A percentile compares a stretch with the other conserved stretches of the same genome.
Conservation (phyloP, 352 stramenopile genomes). For the Pythium grandisporangium region DNA sequence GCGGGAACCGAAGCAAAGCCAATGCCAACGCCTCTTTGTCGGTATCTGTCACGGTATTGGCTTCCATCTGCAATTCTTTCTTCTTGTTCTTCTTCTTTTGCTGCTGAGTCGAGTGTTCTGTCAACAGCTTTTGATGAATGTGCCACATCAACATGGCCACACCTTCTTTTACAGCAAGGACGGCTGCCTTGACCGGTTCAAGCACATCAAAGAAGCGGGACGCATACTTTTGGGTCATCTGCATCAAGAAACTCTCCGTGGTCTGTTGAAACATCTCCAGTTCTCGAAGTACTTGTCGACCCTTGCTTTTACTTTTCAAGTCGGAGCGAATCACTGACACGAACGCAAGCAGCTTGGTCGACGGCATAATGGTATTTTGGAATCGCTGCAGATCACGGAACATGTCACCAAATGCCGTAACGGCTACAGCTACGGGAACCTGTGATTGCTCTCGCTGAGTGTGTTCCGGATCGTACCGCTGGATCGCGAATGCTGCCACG, state of each 20-base stretch:
- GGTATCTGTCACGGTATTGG: constrained; percentile 25
- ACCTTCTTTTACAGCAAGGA: constrained; percentile 84
- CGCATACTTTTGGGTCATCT: constrained; percentile 59
- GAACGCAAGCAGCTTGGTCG: constrained; percentile 45
- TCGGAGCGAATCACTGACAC: constrained; percentile 20
- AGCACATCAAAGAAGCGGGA: constrained; percentile 79
- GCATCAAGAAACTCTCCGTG: constrained; percentile 66
- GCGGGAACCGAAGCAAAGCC: constrained; percentile 66
- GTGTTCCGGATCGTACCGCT: constrained; percentile 16
- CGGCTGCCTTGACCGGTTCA: constrained; percentile 61
- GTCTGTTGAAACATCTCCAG: constrained; percentile 87
- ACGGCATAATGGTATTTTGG: constrained; percentile 61
- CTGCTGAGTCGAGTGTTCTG: no score
- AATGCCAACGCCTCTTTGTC: constrained; percentile 43
- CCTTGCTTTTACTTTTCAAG: constrained; percentile 30
- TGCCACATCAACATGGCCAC: constrained; percentile 61
- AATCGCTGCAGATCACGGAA: constrained; percentile 72
- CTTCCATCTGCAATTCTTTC: no score
- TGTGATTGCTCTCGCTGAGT: no score
- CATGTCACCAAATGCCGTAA: constrained; percentile 46
- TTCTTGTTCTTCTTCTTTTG: no score
- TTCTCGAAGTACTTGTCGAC: constrained; percentile 66
- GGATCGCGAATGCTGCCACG: constrained; percentile 14
- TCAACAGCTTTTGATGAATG: constrained; percentile 40
- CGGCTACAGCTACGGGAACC: neutral